Evolutionary conservation across 2,329 filamentous ascomycete genomes (phyloP), one percentile per base, ranked within the genome.

Genomic region (Aspergillus niger): DNA sequence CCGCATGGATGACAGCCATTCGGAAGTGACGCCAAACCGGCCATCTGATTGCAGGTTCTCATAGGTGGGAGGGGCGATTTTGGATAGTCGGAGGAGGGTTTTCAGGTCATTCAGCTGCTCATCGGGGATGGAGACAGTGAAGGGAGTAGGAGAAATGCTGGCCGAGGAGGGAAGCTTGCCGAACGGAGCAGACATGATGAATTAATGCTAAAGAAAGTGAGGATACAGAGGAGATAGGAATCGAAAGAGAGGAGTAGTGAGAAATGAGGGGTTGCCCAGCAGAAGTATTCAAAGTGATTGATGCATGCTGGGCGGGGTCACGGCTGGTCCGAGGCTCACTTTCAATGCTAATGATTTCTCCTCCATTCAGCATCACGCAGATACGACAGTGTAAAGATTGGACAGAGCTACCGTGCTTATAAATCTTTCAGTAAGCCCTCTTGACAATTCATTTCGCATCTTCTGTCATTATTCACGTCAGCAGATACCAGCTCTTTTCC

Each of bases 61-160:
- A 43, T 77, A 85, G 2, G 80, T 81, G 3, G 71, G 67, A 1
- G 82, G 81, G 0, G 77, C 82, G 11, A 85, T 72, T 51, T 78
- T 81, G 3, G 82, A 81, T 4, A 83, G 69, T 52, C 75, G 74
- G 8, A 85, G 66, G 1, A 85, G 72, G 3, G 79, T 74, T 57
- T 78, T 75, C 62, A 85, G 78, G 13, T 82, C 78, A 15, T 74
- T 61, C 1, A 85, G 60, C 39, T 80, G 76, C 22, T 77, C 67
- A 5, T 83, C 78, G 1, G 79, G 69, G 6, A 83, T 72, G 13
- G 74, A 65, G 20, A 79, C 73, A 8, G 70, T 78, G 70, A 83
- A 84, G 0, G 79, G 77, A 28, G 70, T 72, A 5, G 75, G 72
- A n/a, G 74, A 57, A 7, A 77, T 67, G 56, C 72, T 73, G 22